phyloP scores from a whole-genome alignment of 2,329 filamentous ascomycete species.

The Xylaria arbuscula region DNA sequence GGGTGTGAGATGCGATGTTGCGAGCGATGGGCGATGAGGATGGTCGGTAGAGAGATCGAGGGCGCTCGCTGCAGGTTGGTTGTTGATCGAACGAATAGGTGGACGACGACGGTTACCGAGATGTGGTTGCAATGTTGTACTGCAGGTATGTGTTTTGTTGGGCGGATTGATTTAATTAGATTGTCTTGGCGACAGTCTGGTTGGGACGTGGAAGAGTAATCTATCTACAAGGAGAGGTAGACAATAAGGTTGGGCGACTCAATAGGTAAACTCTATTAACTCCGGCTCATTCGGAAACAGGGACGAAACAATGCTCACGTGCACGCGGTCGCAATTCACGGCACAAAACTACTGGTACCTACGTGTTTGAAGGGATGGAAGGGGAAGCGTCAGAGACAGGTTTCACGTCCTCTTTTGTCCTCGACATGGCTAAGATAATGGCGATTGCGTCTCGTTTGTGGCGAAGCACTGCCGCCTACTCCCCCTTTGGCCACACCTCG shows the following conservation, averaged over 20 bases:
- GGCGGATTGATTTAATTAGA: not conserved
- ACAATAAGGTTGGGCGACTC: not conserved
- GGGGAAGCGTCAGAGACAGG: slow-evolving; percentile 10
- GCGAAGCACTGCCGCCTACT: slow-evolving; percentile 21
- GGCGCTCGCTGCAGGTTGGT: not conserved
- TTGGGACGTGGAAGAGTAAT: not conserved
- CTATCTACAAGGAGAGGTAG: not conserved
- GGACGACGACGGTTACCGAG: not conserved
- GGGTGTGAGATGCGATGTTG: not conserved
- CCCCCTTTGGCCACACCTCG: slow-evolving; percentile 9
- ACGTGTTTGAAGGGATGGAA: slow-evolving; percentile 29
- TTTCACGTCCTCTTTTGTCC: slow-evolving; percentile 8
- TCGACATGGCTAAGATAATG: not conserved
- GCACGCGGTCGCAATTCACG: not conserved
- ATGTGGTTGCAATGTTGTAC: not conserved
- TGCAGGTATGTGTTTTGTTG: not conserved
- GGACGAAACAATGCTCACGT: slow-evolving; percentile 25
- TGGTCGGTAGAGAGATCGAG: not conserved
- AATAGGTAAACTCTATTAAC: not conserved
- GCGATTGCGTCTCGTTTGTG: slow-evolving; percentile 15
- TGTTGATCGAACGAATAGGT: slow-evolving; percentile 1
- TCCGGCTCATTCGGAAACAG: slow-evolving; percentile 20
- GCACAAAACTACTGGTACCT: not conserved
- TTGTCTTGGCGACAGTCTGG: slow-evolving; percentile 5
- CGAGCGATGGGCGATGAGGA: not conserved